phyloP scores from a whole-genome alignment of 2,329 filamentous ascomycete species.

The Talaromyces verruculosus region DNA sequence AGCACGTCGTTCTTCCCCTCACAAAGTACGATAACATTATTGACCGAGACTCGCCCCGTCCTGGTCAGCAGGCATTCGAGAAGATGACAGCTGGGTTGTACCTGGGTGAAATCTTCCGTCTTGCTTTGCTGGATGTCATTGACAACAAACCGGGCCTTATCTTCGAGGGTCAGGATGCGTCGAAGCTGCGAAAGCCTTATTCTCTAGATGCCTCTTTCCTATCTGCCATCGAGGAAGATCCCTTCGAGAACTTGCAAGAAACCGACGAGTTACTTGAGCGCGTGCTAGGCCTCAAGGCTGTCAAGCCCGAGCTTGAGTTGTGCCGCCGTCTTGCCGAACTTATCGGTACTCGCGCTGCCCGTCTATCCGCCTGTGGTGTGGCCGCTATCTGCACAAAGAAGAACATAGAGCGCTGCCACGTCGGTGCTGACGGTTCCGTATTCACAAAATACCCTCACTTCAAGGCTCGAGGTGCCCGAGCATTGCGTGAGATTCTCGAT shows the following conservation, averaged over 20 bases:
- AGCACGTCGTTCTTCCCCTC: slow-evolving; percentile 80
- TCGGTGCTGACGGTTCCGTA: slow-evolving; percentile 93
- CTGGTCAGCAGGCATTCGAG: slow-evolving; percentile 92
- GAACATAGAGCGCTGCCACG: slow-evolving; percentile 80
- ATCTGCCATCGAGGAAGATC: slow-evolving; percentile 89
- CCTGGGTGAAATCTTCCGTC: slow-evolving; percentile 89
- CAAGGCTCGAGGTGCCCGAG: slow-evolving; percentile 85
- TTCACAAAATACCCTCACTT: slow-evolving; percentile 99
- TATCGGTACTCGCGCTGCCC: slow-evolving; percentile 90
- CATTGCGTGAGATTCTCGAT: slow-evolving; percentile 91
- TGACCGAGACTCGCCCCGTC: slow-evolving; percentile 86
- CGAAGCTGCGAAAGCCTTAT: slow-evolving; percentile 80
- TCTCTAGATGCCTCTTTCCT: slow-evolving; percentile 90
- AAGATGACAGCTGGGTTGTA: slow-evolving; percentile 98
- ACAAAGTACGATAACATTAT: slow-evolving; percentile 85
- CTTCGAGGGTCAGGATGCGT: slow-evolving; percentile 80
- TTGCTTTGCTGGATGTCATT: slow-evolving; percentile 80
- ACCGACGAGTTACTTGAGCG: slow-evolving; percentile 78
- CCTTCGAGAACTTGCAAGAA: slow-evolving; percentile 91
- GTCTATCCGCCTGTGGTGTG: slow-evolving; percentile 90
- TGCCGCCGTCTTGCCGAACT: slow-evolving; percentile 86
- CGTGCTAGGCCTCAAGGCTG: slow-evolving; percentile 70
- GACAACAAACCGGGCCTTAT: slow-evolving; percentile 72
- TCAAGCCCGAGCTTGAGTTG: slow-evolving; percentile 79
- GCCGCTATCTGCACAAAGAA: slow-evolving; percentile 98